These are phyloP conservation scores for Alternaria sp. DNA, from an alignment of 2,329 filamentous ascomycete genomes.

Conservation along the genomic window DNA sequence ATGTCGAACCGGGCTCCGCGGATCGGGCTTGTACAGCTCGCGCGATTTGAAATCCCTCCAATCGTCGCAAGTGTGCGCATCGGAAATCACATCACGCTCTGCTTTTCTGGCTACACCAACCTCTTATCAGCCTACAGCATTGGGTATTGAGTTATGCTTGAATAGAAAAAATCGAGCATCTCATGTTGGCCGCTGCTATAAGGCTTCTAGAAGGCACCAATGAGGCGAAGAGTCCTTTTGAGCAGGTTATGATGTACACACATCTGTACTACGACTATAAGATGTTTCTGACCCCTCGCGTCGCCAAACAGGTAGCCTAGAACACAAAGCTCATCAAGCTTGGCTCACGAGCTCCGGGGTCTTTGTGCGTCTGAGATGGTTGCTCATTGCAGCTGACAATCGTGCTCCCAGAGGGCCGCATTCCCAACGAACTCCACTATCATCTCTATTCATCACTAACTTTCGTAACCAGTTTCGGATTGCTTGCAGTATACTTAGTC, in stretches of 20 bases:
- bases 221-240: neutral
- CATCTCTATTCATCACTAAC: neutral
- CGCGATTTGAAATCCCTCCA: neutral
- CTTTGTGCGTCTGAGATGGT: neutral
- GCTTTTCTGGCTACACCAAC: neutral
- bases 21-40: neutral
- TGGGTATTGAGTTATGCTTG: neutral
- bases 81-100: neutral
- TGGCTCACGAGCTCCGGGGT: neutral
- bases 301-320: neutral
- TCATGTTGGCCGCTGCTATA: neutral
- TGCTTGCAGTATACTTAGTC: neutral
- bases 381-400: neutral
- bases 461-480: neutral
- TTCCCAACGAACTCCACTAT: neutral
- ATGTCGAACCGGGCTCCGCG: neutral
- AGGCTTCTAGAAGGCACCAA: neutral
- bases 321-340: neutral
- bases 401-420: neutral
- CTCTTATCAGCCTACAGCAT: neutral
- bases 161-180: neutral
- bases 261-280: constrained; percentile 51
- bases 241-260: constrained; percentile 8
- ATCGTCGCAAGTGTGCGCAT: neutral
- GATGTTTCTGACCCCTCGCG: constrained; percentile 49